phyloP scores from a whole-genome alignment of 2,329 filamentous ascomycete genomes.

The Botrytis fragariae region DNA sequence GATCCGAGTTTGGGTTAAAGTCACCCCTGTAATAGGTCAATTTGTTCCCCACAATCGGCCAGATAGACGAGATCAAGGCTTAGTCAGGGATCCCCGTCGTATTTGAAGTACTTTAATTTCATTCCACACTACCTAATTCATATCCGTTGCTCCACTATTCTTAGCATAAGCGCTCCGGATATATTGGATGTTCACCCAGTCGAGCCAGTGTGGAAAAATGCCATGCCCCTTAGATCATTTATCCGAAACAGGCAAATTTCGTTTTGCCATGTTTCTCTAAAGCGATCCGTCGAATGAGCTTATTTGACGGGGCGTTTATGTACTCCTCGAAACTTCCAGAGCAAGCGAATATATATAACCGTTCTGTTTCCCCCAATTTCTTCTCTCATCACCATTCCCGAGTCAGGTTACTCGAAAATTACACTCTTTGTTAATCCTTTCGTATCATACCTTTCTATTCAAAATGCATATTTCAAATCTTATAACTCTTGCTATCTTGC shows the following conservation, averaged over 20 bases:
- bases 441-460: not conserved
- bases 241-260: slow-evolving; percentile 20
- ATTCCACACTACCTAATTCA: not conserved
- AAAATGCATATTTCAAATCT: slow-evolving; percentile 23
- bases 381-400: not conserved
- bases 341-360: slow-evolving; percentile 9
- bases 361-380: not conserved
- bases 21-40: not conserved
- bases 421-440: slow-evolving; percentile 3
- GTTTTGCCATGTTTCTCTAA: not conserved
- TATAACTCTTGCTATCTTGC: slow-evolving; percentile 19
- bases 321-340: not conserved
- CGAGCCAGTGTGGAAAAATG: slow-evolving; percentile 9
- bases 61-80: slow-evolving; percentile 13
- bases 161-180: slow-evolving; percentile 12
- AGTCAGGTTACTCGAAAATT: slow-evolving; percentile 14
- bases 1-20: not conserved
- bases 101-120: slow-evolving; percentile 1
- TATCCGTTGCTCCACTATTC: slow-evolving; percentile 6
- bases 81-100: not conserved
- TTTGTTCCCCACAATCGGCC: not conserved
- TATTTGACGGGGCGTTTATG: not conserved
- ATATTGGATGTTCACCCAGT: slow-evolving; percentile 7
- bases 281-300: not conserved
- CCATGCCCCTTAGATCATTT: slow-evolving; percentile 3